Evolutionary conservation across 371 early-diverging fungal genomes (phyloP), one percentile per base, ranked within the genome.

Genomic region (Dinochytrium kinnereticum): DNA sequence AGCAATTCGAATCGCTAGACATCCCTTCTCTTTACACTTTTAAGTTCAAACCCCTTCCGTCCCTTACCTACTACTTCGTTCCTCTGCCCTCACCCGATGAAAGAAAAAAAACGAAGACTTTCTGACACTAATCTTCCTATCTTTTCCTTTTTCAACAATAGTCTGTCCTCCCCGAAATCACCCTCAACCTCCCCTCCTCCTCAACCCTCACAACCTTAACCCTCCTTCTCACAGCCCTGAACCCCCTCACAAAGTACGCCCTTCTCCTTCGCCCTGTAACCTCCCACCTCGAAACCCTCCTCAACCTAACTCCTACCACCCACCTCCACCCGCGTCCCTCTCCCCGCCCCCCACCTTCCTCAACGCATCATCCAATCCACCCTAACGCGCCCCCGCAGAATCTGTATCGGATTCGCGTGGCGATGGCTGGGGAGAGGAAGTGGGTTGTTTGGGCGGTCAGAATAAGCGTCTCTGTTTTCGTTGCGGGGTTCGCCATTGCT

Each of bases 241-340:
- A 91, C 64, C 92, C 92, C 0, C 78, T 90, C 69, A 88, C 91
- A 24, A 93, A 92, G 74, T 92, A 87, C 69, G 89, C 88, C 1
- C 77, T 93, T 33, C 84, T 86, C 2, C 57, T 90, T 17, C 85
- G 83, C 13, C 93, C 92, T 5, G 87, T 92, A 15, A 82, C 84
- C 57, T 38, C 82, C n/a, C 84, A 84, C 38, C 73, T 90, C 71
- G 89, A 90, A 74, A 64, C 36, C 51, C 61, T 77, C 3, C 64
- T 69, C 34, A 33, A 50, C 5, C 61, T 72, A 21, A 44, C 39
- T 24, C 59, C 44, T 64, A 59, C 70, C 37, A 28, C 67, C 26
- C 40, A 19, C 26, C 73, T 44, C 44, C 44, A 44, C 31, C 55
- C 21, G 15, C 39, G 44, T 13, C 68, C 55, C 39, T 1, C 65